Evolutionary conservation across 805 yeast genomes (phyloP), one percentile per base, ranked within the genome.

Genomic region (Suhomyces sp.): DNA sequence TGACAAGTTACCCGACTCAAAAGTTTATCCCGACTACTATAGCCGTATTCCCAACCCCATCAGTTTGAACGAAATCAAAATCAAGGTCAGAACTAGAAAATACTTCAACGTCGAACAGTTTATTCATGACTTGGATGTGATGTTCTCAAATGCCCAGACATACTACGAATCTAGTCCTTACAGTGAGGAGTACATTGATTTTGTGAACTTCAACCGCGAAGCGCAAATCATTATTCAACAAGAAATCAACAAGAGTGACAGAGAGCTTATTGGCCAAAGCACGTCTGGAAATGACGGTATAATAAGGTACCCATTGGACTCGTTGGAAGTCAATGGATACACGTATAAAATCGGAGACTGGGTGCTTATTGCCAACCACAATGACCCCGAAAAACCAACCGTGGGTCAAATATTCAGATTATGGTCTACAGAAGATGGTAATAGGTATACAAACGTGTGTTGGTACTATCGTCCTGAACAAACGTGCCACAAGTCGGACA

Each of bases 391-490:
- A 27, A 88, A 89, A 67, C 98, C 99, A 13, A 92, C 92, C 19
- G 89, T 91, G 35, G 97, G 96, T 13, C 99, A 94, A 70, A 82
- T 94, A 27, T 94, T 93, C 74, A 81, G 97, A 63, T 81, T 94
- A 56, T 94, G 99, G 99, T 83, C 86, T 54, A 79, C 83, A n/a
- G 96, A 91, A 58, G 96, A 92, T 51, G 82, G 83, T 8, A 85
- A 86, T 62, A 82, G 86, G 55, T 92, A 92, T 84, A 81, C 92
- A 65, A 93, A 94, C 67, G 96, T 90, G 40, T 94, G 98, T 75
- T 94, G 98, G 99, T 94, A 93, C 71, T 87, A 90, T 64, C 84
- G 98, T 60, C 97, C 99, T 0, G 98, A 94, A 68, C 97, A 96
- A 78, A 94, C 99, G 0, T 96, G 94, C 45, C 99, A 94, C 70